Conservation (phyloP, 495 filamentous ascomycete genomes). For the Aspergillus haitiensis region DNA sequence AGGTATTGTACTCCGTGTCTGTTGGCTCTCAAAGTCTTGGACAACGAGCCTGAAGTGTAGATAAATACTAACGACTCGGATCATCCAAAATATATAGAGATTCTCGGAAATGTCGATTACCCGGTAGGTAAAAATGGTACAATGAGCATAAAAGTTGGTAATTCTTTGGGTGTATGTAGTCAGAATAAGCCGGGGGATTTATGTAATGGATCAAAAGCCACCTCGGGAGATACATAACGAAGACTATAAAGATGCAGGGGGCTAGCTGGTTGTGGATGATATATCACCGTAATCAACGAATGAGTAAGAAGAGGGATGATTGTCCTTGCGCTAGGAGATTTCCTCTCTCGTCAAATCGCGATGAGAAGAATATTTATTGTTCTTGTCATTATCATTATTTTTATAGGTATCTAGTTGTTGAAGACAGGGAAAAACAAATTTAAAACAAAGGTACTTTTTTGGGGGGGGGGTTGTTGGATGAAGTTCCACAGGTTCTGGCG, state of each 20-base stretch:
- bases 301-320: not conserved
- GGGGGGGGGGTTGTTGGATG: not conserved
- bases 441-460: not conserved
- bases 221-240: not conserved
- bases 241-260: not conserved
- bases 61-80: too few relatives aligned
- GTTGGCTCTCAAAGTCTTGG: too few relatives aligned
- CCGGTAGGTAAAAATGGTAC: too few relatives aligned
- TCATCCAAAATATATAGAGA: too few relatives aligned
- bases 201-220: not conserved
- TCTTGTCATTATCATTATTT: too few relatives aligned
- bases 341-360: not conserved
- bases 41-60: too few relatives aligned
- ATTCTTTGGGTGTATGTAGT: too few relatives aligned
- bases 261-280: not conserved
- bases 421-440: not conserved
- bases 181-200: too few relatives aligned
- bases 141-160: too few relatives aligned
- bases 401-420: not conserved
- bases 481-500: too few relatives aligned
- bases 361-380: not conserved
- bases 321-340: not conserved
- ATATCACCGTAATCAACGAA: not conserved
- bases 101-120: too few relatives aligned
- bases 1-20: not conserved